Conservation (phyloP, 495 filamentous ascomycete species). For the Astrocystis sublimbata region DNA sequence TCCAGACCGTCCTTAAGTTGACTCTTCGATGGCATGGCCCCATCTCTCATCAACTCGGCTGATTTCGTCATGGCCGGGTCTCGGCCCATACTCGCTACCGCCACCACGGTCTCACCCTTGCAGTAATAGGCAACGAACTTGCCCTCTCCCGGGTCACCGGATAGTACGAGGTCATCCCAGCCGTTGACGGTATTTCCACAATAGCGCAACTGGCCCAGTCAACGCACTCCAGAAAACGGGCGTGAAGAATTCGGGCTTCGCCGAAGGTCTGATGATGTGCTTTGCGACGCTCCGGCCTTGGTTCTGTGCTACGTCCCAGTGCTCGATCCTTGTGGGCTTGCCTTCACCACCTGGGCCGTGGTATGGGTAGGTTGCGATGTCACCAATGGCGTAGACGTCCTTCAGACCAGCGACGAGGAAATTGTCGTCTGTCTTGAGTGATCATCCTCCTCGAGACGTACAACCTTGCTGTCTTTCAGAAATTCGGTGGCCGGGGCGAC, state of each 20-base stretch:
- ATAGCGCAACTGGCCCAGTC: slow-evolving; percentile 84
- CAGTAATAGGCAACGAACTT: slow-evolving; percentile 90
- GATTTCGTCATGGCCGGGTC: slow-evolving; percentile 84
- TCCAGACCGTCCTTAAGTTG: slow-evolving; percentile 74
- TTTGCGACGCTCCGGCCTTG: slow-evolving; percentile 74
- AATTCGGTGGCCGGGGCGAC: slow-evolving; percentile 85
- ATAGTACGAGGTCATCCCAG: slow-evolving; percentile 79
- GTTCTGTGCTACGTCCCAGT: slow-evolving; percentile 98
- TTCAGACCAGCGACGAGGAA: slow-evolving; percentile 72
- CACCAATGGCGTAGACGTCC: slow-evolving; percentile 90
- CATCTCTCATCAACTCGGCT: slow-evolving; percentile 81
- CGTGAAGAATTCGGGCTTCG: slow-evolving; percentile 71
- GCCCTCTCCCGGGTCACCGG: slow-evolving; percentile 73
- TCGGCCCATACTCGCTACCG: slow-evolving; percentile 85
- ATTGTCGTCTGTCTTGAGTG: slow-evolving; percentile 70
- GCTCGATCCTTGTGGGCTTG: slow-evolving; percentile 74
- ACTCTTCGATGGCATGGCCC: slow-evolving; percentile 78
- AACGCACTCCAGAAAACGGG: slow-evolving; percentile 97
- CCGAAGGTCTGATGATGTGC: slow-evolving; percentile 65
- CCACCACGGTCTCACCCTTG: slow-evolving; percentile 85
- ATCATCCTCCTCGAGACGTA: slow-evolving; percentile 76
- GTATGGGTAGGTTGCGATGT: slow-evolving; percentile 95
- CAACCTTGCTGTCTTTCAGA: slow-evolving; percentile 66
- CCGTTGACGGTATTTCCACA: slow-evolving; percentile 80
- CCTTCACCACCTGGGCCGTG: slow-evolving; percentile 82